A percentile compares a stretch with the other conserved stretches of the same genome.
phyloP scores from a whole-genome alignment of 2,329 filamentous ascomycete species.

The Fusarium goolgardi region DNA sequence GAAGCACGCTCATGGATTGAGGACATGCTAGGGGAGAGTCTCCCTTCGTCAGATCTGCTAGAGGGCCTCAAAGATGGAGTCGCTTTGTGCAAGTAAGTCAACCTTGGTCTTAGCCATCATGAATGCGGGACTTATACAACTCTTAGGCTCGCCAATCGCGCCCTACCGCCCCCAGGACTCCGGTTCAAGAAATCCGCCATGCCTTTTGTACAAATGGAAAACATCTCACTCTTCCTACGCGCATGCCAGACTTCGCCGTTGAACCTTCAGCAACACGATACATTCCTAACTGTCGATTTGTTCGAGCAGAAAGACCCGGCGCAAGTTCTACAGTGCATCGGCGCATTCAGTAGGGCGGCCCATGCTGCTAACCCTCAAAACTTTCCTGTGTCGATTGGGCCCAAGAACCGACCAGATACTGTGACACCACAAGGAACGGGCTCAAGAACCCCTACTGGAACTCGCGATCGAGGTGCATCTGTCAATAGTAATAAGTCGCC shows the following conservation, averaged over 20 bases:
- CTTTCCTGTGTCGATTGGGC: constrained; percentile 82
- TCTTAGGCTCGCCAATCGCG: constrained; percentile 82
- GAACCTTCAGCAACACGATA: constrained; percentile 90
- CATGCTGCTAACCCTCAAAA: constrained; percentile 76
- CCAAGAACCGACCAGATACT: constrained; percentile 68
- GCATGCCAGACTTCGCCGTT: constrained; percentile 88
- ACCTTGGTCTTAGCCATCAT: constrained; percentile 1
- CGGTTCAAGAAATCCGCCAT: constrained; percentile 92
- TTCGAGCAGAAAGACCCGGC: constrained; percentile 96
- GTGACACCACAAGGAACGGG: constrained; percentile 77
- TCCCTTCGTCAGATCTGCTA: constrained; percentile 81
- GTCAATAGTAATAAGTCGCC: constrained; percentile 70
- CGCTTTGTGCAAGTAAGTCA: constrained; percentile 85
- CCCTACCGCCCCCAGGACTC: constrained; percentile 78
- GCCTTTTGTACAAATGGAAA: constrained; percentile 99
- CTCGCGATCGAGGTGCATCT: constrained; percentile 62
- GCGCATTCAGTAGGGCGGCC: constrained; percentile 90
- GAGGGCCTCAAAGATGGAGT: constrained; percentile 91
- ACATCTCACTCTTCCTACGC: constrained; percentile 94
- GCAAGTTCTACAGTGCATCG: constrained; percentile 92
- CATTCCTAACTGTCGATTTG: constrained; percentile 96
- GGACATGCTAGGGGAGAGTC: constrained; percentile 76
- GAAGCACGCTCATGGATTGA: constrained; percentile 91
- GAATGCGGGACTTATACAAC: constrained; percentile 33
- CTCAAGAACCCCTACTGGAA: constrained; percentile 58